Evolutionary conservation across 345 rosid genomes (phyloP).

Genomic region (Hibiscus tridactylites): DNA sequence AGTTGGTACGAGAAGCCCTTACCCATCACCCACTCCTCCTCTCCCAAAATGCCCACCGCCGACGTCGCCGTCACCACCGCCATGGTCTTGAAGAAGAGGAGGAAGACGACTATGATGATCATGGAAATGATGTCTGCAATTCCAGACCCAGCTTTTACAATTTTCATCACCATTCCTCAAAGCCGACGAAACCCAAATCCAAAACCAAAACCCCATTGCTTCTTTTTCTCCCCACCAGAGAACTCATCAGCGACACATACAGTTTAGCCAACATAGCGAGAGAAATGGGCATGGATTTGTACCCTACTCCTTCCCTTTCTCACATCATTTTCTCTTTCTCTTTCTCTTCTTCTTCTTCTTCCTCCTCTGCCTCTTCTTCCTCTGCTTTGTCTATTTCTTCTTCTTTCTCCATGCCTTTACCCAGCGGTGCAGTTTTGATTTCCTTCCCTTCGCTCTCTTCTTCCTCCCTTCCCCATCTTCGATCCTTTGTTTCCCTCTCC

Average conservation of each 20-base stretch:
- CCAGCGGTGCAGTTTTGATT: conserved; percentile 45
- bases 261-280: conserved; percentile 53
- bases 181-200: conserved; percentile 19
- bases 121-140: neutral
- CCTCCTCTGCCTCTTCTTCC: conserved; percentile 18
- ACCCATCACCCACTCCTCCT: conserved; percentile 15
- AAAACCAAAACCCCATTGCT: conserved; percentile 38
- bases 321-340: conserved; percentile 70
- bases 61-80: neutral
- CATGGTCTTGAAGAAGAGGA: neutral
- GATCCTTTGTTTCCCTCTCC: conserved; percentile 59
- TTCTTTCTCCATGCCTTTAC: conserved; percentile 41
- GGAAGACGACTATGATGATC: neutral
- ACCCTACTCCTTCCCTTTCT: conserved; percentile 67
- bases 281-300: conserved; percentile 65
- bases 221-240: conserved; percentile 43
- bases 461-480: conserved; percentile 46
- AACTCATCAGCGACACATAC: conserved; percentile 48
- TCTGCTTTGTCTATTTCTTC: conserved; percentile 31
- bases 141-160: conserved; percentile 15
- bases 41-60: conserved; percentile 19
- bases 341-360: conserved; percentile 3
- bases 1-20: conserved; percentile 52
- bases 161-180: conserved; percentile 9
- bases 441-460: conserved; percentile 58